Percentiles rank a stretch among this genome's conserved stretches.
Conservation (phyloP, 768 basidiomycete species). For the Rhodotorula toruloides region DNA sequence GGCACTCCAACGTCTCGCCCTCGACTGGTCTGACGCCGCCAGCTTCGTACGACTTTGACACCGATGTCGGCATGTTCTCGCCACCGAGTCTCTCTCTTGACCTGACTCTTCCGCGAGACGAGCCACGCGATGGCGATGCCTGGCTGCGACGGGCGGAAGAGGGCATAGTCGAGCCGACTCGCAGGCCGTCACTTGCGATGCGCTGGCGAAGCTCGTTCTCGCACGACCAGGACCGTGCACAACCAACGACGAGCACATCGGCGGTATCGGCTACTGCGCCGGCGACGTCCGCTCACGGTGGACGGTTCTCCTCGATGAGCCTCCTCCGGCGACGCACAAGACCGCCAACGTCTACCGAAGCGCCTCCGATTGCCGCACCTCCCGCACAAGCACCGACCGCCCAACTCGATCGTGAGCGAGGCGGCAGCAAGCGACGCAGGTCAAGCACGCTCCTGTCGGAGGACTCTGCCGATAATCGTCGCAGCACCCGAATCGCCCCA, state of each 20-base stretch:
- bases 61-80: neutral
- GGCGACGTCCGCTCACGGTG: neutral
- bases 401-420: neutral
- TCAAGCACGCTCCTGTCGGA: neutral
- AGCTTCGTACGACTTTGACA: neutral
- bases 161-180: neutral
- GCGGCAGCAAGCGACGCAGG: slow-evolving; percentile 3
- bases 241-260: neutral
- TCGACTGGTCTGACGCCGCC: neutral
- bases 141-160: neutral
- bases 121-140: neutral
- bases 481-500: too few relatives aligned
- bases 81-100: neutral
- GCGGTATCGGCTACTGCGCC: neutral
- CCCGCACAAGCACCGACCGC: neutral
- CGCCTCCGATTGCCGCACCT: neutral
- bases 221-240: neutral
- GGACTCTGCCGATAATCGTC: neutral
- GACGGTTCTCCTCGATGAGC: neutral
- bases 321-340: neutral
- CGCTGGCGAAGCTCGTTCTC: slow-evolving; percentile 3
- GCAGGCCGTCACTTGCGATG: too few relatives aligned
- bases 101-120: neutral
- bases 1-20: neutral
- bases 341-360: neutral